These are phyloP conservation scores for Aspergillus funiculosus DNA, from an alignment of 495 filamentous ascomycete species.

Conservation along the genomic window DNA sequence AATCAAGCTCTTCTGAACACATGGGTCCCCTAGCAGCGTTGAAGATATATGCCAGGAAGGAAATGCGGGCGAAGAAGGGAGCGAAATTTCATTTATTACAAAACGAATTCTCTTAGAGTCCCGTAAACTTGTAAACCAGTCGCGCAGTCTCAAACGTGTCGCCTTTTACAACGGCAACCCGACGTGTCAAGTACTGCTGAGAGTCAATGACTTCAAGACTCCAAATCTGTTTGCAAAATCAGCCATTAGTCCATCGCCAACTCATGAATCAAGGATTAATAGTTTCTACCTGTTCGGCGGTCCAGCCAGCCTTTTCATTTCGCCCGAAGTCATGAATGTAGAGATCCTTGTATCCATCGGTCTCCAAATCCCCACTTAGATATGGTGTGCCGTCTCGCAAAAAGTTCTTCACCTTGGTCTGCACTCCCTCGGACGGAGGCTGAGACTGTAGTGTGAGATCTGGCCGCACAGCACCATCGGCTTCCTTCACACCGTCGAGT, in stretches of 20 bases:
- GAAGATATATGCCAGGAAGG: too few relatives aligned
- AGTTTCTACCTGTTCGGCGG: constrained; percentile 10
- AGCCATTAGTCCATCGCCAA: too few relatives aligned
- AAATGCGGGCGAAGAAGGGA: too few relatives aligned
- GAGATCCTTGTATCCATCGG: not conserved
- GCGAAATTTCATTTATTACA: too few relatives aligned
- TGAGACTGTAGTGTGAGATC: constrained; percentile 4
- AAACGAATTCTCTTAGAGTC: not conserved
- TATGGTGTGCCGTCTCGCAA: not conserved
- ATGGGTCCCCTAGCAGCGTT: too few relatives aligned
- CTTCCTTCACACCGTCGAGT: not conserved
- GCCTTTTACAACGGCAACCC: constrained; percentile 6
- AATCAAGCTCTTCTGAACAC: too few relatives aligned
- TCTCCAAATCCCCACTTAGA: not conserved
- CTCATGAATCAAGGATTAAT: not conserved
- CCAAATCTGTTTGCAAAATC: constrained; percentile 2
- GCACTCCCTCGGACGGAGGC: not conserved
- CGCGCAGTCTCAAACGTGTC: constrained; percentile 6
- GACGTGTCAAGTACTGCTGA: constrained; percentile 4
- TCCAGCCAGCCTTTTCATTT: constrained; percentile 12
- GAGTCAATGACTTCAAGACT: constrained; percentile 7
- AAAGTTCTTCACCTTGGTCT: constrained; percentile 4
- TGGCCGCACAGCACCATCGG: constrained; percentile 3
- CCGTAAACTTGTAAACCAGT: constrained; percentile 8
- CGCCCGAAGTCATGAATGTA: constrained; percentile 14